These are phyloP conservation scores for Pythium phragmitis DNA, from an alignment of 352 stramenopile species.

Conservation along the genomic window DNA sequence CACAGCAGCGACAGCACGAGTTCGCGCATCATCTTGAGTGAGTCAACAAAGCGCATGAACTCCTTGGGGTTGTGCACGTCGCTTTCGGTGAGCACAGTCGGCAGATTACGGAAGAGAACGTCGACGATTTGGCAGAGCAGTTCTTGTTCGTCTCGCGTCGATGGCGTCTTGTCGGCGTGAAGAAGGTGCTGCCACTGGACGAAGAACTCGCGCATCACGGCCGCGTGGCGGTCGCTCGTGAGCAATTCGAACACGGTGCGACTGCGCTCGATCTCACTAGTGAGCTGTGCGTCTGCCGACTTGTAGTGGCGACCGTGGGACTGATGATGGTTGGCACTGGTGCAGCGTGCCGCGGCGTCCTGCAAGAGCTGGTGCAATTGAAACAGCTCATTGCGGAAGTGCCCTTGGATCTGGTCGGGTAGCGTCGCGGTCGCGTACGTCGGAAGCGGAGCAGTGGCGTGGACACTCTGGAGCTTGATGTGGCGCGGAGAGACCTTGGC, in stretches of 20 bases:
- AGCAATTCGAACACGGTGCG: conserved; percentile 50
- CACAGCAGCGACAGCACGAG: conserved; percentile 55
- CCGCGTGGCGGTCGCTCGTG: conserved; percentile 66
- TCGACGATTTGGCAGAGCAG: conserved; percentile 63
- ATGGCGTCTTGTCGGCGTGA: not conserved
- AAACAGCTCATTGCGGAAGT: conserved; percentile 64
- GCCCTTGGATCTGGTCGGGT: conserved; percentile 36
- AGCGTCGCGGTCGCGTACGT: conserved; percentile 28
- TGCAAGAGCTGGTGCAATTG: conserved; percentile 66
- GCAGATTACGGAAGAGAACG: conserved; percentile 60
- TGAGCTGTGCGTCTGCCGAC: not conserved
- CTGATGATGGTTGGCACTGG: not conserved
- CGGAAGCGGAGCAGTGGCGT: not conserved
- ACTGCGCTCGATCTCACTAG: conserved; percentile 22
- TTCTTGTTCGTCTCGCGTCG: conserved; percentile 23
- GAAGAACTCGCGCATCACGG: conserved; percentile 65
- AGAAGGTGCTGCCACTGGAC: conserved; percentile 38
- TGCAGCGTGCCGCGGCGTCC: conserved; percentile 31
- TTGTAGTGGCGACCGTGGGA: too few relatives aligned
- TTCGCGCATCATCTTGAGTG: conserved; percentile 50
- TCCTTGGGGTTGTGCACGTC: conserved; percentile 45
- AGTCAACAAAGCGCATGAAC: conserved; percentile 56
- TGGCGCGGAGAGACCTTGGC: conserved; percentile 31
- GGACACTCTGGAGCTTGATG: conserved; percentile 35
- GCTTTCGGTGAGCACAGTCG: conserved; percentile 45